Evolutionary conservation across 345 rosid genomes (phyloP).

Genomic region (Gossypium thurberi): DNA sequence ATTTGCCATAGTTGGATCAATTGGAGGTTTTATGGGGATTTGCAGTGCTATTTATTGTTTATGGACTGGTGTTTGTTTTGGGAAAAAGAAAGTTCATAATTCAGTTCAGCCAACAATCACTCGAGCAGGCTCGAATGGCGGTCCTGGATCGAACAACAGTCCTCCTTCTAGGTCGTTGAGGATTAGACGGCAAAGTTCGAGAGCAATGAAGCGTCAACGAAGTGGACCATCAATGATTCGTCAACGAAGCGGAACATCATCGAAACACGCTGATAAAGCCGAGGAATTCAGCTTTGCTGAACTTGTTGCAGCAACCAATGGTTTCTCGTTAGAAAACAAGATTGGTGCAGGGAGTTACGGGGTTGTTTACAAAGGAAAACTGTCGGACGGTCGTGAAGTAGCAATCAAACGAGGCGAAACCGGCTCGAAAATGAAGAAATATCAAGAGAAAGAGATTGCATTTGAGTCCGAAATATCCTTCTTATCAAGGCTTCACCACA

Average conservation of each 20-base stretch:
- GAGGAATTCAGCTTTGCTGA: conserved; percentile 67
- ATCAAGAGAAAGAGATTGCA: conserved; percentile 90
- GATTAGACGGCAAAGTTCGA: conserved; percentile 70
- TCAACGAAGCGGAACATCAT: conserved; percentile 87
- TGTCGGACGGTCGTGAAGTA: conserved; percentile 74
- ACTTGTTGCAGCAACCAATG: conserved; percentile 70
- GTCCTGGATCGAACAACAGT: conserved; percentile 42
- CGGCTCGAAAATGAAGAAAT: conserved; percentile 48
- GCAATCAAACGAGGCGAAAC: conserved; percentile 92
- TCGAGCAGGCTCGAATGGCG: conserved; percentile 50
- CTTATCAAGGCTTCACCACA: conserved; percentile 83
- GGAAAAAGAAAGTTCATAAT: conserved; percentile 79
- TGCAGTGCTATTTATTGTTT: conserved; percentile 55
- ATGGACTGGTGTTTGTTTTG: conserved; percentile 75
- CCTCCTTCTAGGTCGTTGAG: conserved; percentile 58
- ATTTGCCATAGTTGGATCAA: conserved; percentile 66
- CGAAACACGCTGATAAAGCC: conserved; percentile 68
- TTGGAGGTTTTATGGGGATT: conserved; percentile 57
- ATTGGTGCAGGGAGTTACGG: conserved; percentile 92
- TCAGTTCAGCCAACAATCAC: conserved; percentile 90
- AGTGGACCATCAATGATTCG: conserved; percentile 86
- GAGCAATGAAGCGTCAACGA: conserved; percentile 76
- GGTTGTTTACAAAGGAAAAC: conserved; percentile 68
- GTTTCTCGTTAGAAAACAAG: conserved; percentile 69
- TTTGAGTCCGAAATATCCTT: conserved; percentile 87